These are phyloP conservation scores for Diplodia intermedia DNA, from an alignment of 2,329 filamentous ascomycete species.

Conservation along the genomic window DNA sequence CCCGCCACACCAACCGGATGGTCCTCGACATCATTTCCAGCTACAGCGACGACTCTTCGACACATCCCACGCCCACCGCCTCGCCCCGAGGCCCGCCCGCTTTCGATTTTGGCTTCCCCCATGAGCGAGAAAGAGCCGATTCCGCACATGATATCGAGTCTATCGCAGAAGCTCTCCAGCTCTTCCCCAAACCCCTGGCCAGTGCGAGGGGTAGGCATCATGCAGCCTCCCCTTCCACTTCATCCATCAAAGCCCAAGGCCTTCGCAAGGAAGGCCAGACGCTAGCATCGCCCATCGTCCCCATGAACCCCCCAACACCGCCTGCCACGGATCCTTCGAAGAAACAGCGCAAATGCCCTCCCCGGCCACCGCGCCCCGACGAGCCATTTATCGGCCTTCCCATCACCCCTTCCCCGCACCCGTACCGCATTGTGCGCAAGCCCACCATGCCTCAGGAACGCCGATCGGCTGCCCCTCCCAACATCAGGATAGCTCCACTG, in stretches of 20 bases:
- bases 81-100: not conserved
- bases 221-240: constrained; percentile 4
- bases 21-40: constrained; percentile 31
- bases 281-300: constrained; percentile 7
- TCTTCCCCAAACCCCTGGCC: not conserved
- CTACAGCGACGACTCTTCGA: constrained; percentile 7
- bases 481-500: not conserved
- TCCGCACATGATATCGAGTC: constrained; percentile 28
- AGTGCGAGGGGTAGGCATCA: not conserved
- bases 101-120: constrained; percentile 29
- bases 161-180: constrained; percentile 15
- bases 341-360: constrained; percentile 25
- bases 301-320: not conserved
- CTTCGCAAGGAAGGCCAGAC: constrained; percentile 30
- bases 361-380: constrained; percentile 26
- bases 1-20: constrained; percentile 18
- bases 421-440: constrained; percentile 10
- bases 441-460: constrained; percentile 4
- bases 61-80: not conserved
- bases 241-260: constrained; percentile 21
- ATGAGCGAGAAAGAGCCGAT: constrained; percentile 29
- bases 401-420: constrained; percentile 9
- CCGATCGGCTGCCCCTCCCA: constrained; percentile 12
- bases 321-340: not conserved
- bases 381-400: constrained; percentile 23